These are phyloP conservation scores for Albatrellus ellisii DNA, from an alignment of 768 basidiomycete genomes.

Conservation along the genomic window DNA sequence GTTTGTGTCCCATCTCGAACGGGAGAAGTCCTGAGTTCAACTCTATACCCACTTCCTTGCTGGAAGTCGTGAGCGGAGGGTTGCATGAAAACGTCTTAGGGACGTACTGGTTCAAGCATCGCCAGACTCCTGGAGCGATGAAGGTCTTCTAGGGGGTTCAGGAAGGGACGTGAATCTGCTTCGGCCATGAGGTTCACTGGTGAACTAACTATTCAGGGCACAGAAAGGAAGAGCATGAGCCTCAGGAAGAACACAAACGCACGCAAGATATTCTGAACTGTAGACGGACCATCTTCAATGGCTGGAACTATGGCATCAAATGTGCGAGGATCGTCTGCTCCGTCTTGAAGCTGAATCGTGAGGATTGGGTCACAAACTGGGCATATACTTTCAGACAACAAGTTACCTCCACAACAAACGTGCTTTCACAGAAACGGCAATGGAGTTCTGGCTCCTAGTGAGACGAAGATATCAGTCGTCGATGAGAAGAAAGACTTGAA, in stretches of 20 bases:
- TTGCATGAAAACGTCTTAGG: constrained; percentile 6
- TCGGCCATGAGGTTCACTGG: constrained; percentile 4
- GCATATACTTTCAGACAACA: not conserved
- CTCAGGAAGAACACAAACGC: constrained; percentile 4
- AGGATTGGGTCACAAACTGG: not conserved
- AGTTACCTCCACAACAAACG: constrained; percentile 72
- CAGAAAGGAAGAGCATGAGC: not conserved
- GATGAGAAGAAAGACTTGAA: too few species aligned
- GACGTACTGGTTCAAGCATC: constrained; percentile 8
- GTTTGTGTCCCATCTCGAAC: constrained; percentile 20
- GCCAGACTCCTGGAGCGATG: constrained; percentile 2
- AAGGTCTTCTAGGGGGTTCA: constrained; percentile 1
- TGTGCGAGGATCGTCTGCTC: constrained; percentile 60
- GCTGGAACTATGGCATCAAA: constrained; percentile 31
- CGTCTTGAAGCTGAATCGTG: constrained; percentile 51
- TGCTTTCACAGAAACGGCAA: constrained; percentile 70
- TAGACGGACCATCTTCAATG: constrained; percentile 20
- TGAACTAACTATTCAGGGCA: constrained; percentile 3
- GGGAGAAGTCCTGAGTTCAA: constrained; percentile 23
- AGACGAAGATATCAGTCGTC: too few species aligned
- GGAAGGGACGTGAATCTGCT: constrained; percentile 1
- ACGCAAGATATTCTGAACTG: constrained; percentile 39
- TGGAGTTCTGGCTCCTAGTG: constrained; percentile 64
- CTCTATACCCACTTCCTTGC: constrained; percentile 19
- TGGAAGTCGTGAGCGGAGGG: constrained; percentile 11